Conservation (phyloP, 148 eudicot genomes). For the Bassia scoparia region DNA sequence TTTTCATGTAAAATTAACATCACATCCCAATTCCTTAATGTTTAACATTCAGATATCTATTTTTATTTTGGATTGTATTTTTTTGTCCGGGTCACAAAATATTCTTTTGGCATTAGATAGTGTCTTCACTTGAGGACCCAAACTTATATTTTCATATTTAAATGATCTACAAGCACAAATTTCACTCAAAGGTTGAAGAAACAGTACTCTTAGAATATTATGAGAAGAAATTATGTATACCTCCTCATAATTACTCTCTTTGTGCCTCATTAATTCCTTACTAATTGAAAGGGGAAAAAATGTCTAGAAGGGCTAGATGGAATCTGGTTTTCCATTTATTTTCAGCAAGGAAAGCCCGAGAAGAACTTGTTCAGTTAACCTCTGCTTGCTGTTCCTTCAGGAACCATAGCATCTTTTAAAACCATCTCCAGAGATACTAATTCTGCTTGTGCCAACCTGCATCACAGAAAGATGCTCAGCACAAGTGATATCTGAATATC, state of each 20-base stretch:
- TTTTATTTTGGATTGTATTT: not conserved
- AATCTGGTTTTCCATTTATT: not conserved
- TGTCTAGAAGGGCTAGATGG: not conserved
- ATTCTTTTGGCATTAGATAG: not conserved
- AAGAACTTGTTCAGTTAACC: constrained; percentile 38
- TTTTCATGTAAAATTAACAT: not conserved
- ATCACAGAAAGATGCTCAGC: constrained; percentile 20
- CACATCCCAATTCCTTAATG: not conserved
- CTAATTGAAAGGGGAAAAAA: not conserved
- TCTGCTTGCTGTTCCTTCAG: constrained; percentile 89
- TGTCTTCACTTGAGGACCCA: too few species aligned
- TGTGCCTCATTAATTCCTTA: not conserved
- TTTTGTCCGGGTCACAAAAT: not conserved
- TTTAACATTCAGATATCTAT: not conserved
- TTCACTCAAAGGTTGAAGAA: not conserved
- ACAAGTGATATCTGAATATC: not conserved
- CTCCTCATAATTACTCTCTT: not conserved
- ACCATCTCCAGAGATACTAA: constrained; percentile 78
- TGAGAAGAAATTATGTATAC: not conserved
- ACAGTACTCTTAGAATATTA: not conserved
- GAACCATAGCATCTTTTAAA: constrained; percentile 66
- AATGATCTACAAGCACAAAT: not conserved
- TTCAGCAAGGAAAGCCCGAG: not conserved
- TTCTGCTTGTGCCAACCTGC: constrained; percentile 92
- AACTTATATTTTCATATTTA: not conserved